Evolutionary conservation across 2,329 filamentous ascomycete genomes (phyloP), one percentile per base, ranked within the genome.

Genomic region (Aphanocladium album): DNA sequence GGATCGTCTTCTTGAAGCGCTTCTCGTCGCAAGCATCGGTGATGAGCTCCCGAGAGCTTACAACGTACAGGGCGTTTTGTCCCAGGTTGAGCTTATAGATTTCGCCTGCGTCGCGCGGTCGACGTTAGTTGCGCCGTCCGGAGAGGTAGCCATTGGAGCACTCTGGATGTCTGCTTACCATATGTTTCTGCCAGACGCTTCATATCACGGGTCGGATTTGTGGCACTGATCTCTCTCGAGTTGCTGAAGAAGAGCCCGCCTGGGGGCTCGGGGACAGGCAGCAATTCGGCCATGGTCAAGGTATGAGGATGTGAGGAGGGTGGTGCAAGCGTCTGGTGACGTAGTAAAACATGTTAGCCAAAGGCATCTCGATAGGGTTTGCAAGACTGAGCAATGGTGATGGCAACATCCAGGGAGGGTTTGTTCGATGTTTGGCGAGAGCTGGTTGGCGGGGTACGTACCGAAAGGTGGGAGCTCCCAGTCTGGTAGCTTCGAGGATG

Each of bases 221-320:
- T 72, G 11, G 7, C 4, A 61, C 88, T 82, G 63, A 92, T 80
- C 64, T 89, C 85, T 58, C 76, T 74, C 33, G 88, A 69, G 66
- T 91, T 89, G 30, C 89, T 88, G 25, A 91, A 64, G 27, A 91
- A 71, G 1, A 87, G 88, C 60, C 88, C 75, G 2, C 84, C 85
- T 58, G 79, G 79, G 27, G 88, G 88, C 51, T 83, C 80, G 1
- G 88, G 87, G 57, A 91, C 88, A 2, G 80, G 77, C 16, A 75
- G 70, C 35, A 65, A 62, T 54, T 73, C 71, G 33, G 72, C 67
- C 74, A 75, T 75, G 54, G 45, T 63, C 30, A 58, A 49, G 12
- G 47, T 37, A 25, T 39, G 46, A 6, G 17, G n/a, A 21, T 14
- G 25, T 14, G 51, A 27, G 2, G 30, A 21, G 9, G n/a, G 51